Percentiles rank a stretch among this genome's conserved stretches.
Evolutionary conservation across 495 filamentous ascomycete genomes (phyloP).

Genomic region (Mycothermus thermophilus): DNA sequence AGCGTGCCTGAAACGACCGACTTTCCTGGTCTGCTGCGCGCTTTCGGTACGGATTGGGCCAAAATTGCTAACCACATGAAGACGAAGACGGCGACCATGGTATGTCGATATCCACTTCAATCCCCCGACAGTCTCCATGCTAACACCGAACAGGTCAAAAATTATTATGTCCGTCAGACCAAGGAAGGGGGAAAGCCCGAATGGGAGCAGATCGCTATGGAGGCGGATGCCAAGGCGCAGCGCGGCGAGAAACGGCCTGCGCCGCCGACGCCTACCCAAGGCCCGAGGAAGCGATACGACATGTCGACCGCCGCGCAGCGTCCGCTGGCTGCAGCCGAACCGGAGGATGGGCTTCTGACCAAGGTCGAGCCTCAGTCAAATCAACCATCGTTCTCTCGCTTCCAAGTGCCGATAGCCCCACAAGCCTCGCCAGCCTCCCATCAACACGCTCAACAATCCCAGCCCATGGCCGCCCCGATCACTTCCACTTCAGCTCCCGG

Average conservation of each 20-base stretch:
- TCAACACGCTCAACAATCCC: too few species aligned
- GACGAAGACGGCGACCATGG: constrained; percentile 90
- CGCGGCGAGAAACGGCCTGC: constrained; percentile 61
- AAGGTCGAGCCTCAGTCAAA: constrained; percentile 29
- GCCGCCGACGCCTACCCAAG: constrained; percentile 47
- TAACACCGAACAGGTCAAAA: constrained; percentile 74
- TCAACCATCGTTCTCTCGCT: constrained; percentile 22
- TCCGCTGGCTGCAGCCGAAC: constrained; percentile 42
- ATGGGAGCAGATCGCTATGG: constrained; percentile 51
- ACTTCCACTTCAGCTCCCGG: too few species aligned
- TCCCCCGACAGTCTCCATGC: too few species aligned
- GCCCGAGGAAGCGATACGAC: constrained; percentile 34
- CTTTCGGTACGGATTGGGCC: constrained; percentile 82
- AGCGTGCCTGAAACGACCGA: constrained; percentile 81
- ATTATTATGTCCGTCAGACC: constrained; percentile 69
- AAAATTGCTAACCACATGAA: constrained; percentile 77
- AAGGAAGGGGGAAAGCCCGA: constrained; percentile 53
- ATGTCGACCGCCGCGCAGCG: constrained; percentile 40
- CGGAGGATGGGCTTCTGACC: constrained; percentile 34
- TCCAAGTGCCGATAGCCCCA: constrained; percentile 31
- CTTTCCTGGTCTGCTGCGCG: constrained; percentile 59
- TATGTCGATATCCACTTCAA: too few species aligned
- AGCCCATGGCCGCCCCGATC: too few species aligned
- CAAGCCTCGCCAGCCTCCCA: constrained; percentile 18
- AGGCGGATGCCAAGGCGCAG: constrained; percentile 54